These are phyloP conservation scores for Parastagonospora avenae DNA, from an alignment of 2,329 filamentous ascomycete genomes.

Conservation along the genomic window DNA sequence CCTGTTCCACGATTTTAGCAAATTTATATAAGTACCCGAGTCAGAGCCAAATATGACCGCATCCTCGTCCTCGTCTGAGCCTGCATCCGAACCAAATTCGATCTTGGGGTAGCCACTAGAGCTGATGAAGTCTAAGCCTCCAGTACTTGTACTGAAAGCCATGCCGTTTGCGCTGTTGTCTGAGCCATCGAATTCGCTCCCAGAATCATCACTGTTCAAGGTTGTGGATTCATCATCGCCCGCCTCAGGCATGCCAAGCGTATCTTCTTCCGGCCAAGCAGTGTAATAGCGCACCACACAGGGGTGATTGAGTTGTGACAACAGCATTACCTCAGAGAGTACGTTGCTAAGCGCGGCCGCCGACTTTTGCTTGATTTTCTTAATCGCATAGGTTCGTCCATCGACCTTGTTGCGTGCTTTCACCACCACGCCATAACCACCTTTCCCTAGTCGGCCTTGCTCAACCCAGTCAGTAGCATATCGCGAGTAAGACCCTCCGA, in stretches of 20 bases:
- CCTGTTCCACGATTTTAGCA: not conserved
- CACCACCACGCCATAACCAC: constrained; percentile 94
- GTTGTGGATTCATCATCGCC: constrained; percentile 39
- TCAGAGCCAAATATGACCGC: constrained; percentile 47
- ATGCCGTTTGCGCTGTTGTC: constrained; percentile 44
- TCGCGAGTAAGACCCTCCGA: constrained; percentile 63
- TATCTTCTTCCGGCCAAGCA: constrained; percentile 85
- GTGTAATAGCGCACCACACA: constrained; percentile 89
- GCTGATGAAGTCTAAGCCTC: constrained; percentile 86
- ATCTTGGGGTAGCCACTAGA: constrained; percentile 78
- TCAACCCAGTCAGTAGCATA: constrained; percentile 92
- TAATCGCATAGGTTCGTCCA: constrained; percentile 91
- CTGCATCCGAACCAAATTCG: constrained; percentile 72
- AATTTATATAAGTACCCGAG: constrained; percentile 24
- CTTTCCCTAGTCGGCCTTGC: constrained; percentile 85
- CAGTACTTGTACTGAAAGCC: constrained; percentile 74
- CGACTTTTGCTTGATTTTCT: constrained; percentile 88
- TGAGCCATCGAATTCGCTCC: constrained; percentile 32
- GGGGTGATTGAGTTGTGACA: constrained; percentile 93
- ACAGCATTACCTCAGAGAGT: constrained; percentile 80
- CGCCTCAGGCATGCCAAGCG: constrained; percentile 49
- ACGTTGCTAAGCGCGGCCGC: constrained; percentile 77
- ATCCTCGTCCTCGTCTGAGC: constrained; percentile 45
- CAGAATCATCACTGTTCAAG: constrained; percentile 34
- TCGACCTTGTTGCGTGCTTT: constrained; percentile 95